Evolutionary conservation across 2,329 filamentous ascomycete species (phyloP).

Genomic region (Anthostomella pinea): DNA sequence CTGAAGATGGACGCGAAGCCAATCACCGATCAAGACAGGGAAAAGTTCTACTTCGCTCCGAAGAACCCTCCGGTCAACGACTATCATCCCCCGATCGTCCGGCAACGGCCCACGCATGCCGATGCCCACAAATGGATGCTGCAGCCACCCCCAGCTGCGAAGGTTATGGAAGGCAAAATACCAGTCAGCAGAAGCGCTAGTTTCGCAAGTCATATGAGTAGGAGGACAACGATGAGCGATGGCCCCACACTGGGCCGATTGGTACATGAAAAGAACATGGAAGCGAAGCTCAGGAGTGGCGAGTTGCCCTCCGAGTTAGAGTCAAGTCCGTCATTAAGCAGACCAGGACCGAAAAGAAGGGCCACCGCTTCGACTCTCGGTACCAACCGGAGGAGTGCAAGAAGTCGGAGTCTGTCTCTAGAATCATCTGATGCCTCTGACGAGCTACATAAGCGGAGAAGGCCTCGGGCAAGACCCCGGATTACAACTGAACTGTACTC

Average conservation of each 20-base stretch:
- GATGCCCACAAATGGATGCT: conserved; percentile 87
- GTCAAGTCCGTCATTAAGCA: conserved; percentile 17
- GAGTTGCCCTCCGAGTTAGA: conserved; percentile 32
- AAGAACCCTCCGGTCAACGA: conserved; percentile 78
- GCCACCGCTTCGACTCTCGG: conserved; percentile 16
- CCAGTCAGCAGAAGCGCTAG: conserved; percentile 63
- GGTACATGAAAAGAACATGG: conserved; percentile 45
- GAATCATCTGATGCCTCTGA: conserved; percentile 24
- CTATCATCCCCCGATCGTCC: conserved; percentile 80
- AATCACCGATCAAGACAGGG: conserved; percentile 48
- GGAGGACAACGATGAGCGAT: conserved; percentile 41
- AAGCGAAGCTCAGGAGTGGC: conserved; percentile 45
- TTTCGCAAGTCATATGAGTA: conserved; percentile 49
- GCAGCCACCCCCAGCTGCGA: conserved; percentile 84
- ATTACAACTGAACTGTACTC: conserved; percentile 16
- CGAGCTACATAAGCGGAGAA: conserved; percentile 16
- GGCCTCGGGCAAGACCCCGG: conserved; percentile 9
- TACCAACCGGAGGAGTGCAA: conserved; percentile 5
- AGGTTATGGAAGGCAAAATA: conserved; percentile 85
- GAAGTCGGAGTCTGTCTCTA: conserved; percentile 20
- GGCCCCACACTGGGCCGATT: conserved; percentile 42
- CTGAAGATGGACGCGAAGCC: conserved; percentile 51
- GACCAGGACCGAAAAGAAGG: conserved; percentile 11
- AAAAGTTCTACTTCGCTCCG: conserved; percentile 59
- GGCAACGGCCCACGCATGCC: conserved; percentile 65